Conservation (phyloP, 2,329 filamentous ascomycete genomes). For the Teratosphaeria nubilosa region DNA sequence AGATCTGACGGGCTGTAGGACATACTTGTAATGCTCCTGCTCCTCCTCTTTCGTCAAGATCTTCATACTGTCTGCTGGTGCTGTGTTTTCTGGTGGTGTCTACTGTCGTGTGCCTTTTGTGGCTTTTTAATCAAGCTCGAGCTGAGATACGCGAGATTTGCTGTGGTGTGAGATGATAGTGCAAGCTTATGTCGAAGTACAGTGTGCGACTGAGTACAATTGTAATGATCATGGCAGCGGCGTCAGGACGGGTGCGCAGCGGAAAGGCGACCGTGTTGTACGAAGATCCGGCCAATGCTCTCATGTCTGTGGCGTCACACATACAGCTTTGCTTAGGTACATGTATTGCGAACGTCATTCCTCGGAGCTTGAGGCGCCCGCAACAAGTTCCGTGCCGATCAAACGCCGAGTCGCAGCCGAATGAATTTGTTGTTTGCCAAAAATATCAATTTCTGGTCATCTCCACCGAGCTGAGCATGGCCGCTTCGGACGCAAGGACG, state of each 20-base stretch:
- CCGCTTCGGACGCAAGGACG: neutral
- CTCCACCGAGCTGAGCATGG: neutral
- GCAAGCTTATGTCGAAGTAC: too few species aligned
- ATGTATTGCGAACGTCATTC: neutral
- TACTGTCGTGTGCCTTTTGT: neutral
- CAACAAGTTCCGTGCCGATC: neutral
- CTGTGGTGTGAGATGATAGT: neutral
- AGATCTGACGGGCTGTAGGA: constrained; percentile 1
- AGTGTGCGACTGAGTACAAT: neutral
- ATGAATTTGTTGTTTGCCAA: neutral
- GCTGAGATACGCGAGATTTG: neutral
- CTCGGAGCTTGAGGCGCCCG: neutral
- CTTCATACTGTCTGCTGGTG: constrained; percentile 57
- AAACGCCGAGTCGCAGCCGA: neutral
- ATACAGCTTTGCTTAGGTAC: neutral
- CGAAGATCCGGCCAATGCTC: neutral
- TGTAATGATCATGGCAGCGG: neutral
- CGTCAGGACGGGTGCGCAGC: neutral
- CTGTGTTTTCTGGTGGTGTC: neutral
- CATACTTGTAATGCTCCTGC: constrained; percentile 65
- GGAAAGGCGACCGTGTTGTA: neutral
- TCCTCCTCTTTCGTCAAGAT: constrained; percentile 92
- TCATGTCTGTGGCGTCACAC: neutral
- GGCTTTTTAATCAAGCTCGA: neutral
- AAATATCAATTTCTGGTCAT: neutral